A percentile compares a stretch with the other conserved stretches of the same genome.
Conservation (phyloP, 2,329 filamentous ascomycete species). For the Ophiocordyceps camponoti-saundersi region DNA sequence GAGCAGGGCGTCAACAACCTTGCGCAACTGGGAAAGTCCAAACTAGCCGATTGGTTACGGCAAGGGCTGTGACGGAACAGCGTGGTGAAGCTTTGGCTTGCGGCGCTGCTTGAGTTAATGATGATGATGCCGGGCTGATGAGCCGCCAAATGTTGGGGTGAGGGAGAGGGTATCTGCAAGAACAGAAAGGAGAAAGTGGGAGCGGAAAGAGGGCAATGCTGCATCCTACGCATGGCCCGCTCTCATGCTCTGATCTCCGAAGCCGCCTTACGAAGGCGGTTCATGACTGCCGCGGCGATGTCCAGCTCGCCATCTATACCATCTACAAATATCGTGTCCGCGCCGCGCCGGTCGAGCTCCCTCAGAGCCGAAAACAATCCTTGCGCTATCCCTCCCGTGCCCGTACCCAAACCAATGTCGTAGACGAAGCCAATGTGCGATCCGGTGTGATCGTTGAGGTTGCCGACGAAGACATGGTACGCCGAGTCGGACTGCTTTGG, state of each 20-base stretch:
- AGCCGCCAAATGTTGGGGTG: background rate
- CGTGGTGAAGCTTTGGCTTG: background rate
- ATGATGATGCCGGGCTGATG: background rate
- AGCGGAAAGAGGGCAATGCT: slow-evolving; percentile 5
- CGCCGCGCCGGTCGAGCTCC: slow-evolving; percentile 63
- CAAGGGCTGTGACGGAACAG: slow-evolving; percentile 46
- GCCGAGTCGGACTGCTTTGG: slow-evolving; percentile 12
- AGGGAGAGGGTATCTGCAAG: background rate
- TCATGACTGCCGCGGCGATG: slow-evolving; percentile 77
- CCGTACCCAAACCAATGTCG: slow-evolving; percentile 57
- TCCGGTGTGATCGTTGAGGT: slow-evolving; percentile 16
- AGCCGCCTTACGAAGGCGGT: slow-evolving; percentile 63
- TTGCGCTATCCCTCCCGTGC: slow-evolving; percentile 61
- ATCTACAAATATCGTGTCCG: slow-evolving; percentile 79
- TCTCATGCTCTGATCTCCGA: slow-evolving; percentile 33
- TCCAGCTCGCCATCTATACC: slow-evolving; percentile 67
- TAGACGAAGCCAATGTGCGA: slow-evolving; percentile 28
- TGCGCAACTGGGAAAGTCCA: slow-evolving; percentile 84
- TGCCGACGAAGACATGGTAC: slow-evolving; percentile 24
- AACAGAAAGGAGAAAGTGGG: background rate
- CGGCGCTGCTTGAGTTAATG: background rate
- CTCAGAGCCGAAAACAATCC: slow-evolving; percentile 77
- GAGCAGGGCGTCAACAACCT: slow-evolving; percentile 91
- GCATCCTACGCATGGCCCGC: slow-evolving; percentile 3
- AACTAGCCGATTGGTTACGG: slow-evolving; percentile 78